A percentile compares a stretch with the other conserved stretches of the same genome.
Evolutionary conservation across 805 yeast species (phyloP).

Genomic region (Jamesozyma hellenica): DNA sequence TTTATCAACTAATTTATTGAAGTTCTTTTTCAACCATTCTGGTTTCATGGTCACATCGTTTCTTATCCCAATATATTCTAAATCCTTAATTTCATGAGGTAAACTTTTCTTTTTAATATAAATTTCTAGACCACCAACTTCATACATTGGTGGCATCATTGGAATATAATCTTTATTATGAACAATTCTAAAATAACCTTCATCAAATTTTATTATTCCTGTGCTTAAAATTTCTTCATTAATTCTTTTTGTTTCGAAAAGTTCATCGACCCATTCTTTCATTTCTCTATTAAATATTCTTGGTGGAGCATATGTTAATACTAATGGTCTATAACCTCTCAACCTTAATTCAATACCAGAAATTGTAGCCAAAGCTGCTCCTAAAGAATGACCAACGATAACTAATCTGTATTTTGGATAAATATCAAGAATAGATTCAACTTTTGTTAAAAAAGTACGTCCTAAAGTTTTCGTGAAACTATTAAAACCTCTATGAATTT

Average conservation of each 20-base stretch:
- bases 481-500: slow-evolving; percentile 57
- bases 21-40: background rate
- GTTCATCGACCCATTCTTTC: slow-evolving; percentile 41
- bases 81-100: slow-evolving; percentile 24
- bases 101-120: slow-evolving; percentile 32
- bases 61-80: slow-evolving; percentile 19
- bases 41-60: slow-evolving; percentile 1
- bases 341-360: slow-evolving; percentile 52
- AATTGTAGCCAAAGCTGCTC: slow-evolving; percentile 59
- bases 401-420: slow-evolving; percentile 42
- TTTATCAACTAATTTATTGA: slow-evolving; percentile 7
- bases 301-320: slow-evolving; percentile 56
- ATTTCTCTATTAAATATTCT: slow-evolving; percentile 48
- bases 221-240: slow-evolving; percentile 16
- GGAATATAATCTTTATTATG: slow-evolving; percentile 55
- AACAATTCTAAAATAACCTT: slow-evolving; percentile 44
- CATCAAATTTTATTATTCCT: slow-evolving; percentile 19
- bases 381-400: slow-evolving; percentile 66
- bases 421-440: slow-evolving; percentile 28
- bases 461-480: slow-evolving; percentile 36
- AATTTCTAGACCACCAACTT: slow-evolving; percentile 46
- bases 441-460: slow-evolving; percentile 29
- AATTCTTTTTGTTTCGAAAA: slow-evolving; percentile 35
- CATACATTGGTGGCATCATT: slow-evolving; percentile 42
- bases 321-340: slow-evolving; percentile 43